These are phyloP conservation scores for Hyphopichia buzzinii DNA, from an alignment of 1,139 yeast genomes.

Conservation along the genomic window DNA sequence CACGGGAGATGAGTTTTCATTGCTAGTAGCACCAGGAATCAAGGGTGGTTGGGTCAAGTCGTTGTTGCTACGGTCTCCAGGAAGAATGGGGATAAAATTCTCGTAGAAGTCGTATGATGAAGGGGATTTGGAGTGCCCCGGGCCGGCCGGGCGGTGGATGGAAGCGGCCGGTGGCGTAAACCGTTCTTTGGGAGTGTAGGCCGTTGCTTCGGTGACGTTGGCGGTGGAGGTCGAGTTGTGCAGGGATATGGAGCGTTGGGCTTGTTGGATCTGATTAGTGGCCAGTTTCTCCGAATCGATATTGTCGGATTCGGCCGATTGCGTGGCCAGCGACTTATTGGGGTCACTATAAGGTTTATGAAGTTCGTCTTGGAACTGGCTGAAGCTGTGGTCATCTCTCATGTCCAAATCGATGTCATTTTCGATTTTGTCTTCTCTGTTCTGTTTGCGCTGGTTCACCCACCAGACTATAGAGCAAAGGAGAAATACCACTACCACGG, in stretches of 20 bases:
- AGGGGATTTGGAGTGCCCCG: constrained; percentile 16
- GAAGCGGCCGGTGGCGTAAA: background rate
- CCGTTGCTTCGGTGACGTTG: constrained; percentile 9
- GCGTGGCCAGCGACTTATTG: constrained; percentile 11
- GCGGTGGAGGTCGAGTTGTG: constrained; percentile 11
- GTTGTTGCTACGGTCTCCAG: constrained; percentile 6
- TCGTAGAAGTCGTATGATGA: constrained; percentile 46
- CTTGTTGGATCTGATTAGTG: constrained; percentile 7
- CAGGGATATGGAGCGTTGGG: constrained; percentile 5
- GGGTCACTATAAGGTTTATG: constrained; percentile 20
- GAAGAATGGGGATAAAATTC: constrained; percentile 40
- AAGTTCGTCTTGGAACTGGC: constrained; percentile 38
- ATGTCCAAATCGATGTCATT: constrained; percentile 36
- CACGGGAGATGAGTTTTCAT: constrained; percentile 5
- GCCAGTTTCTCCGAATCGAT: constrained; percentile 5
- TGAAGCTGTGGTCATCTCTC: constrained; percentile 38
- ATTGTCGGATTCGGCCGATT: constrained; percentile 5
- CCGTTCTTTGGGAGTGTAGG: constrained; percentile 4
- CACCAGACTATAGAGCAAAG: constrained; percentile 15
- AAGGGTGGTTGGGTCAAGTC: constrained; percentile 9
- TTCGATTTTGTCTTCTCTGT: constrained; percentile 29
- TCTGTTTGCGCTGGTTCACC: constrained; percentile 32
- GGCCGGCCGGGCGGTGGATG: background rate
- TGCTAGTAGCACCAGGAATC: constrained; percentile 1
- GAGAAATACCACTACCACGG: constrained; percentile 20